Percentiles rank a stretch among this genome's conserved stretches.
Conservation (phyloP, 2,329 filamentous ascomycete species). For the Shiraia sp. region DNA sequence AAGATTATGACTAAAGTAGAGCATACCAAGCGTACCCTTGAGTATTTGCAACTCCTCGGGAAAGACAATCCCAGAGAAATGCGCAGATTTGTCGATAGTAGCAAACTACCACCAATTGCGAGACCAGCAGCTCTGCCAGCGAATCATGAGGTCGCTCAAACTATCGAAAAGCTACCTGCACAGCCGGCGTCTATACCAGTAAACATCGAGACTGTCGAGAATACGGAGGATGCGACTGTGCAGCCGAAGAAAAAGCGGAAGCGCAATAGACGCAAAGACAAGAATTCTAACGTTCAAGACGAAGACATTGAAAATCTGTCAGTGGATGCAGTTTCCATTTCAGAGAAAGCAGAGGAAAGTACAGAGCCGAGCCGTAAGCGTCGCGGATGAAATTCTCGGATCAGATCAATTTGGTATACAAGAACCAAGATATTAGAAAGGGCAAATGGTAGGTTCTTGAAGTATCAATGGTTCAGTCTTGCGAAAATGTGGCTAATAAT, state of each 20-base stretch:
- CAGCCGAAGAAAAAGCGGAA: constrained; percentile 23
- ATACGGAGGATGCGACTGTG: too few relatives aligned
- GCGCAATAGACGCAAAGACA: constrained; percentile 24
- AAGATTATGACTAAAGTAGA: constrained; percentile 43
- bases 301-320: constrained; percentile 10
- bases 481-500: too few relatives aligned
- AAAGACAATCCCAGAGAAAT: constrained; percentile 24
- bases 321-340: not conserved
- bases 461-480: too few relatives aligned
- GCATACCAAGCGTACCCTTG: constrained; percentile 34
- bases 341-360: constrained; percentile 5
- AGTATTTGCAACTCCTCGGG: constrained; percentile 33
- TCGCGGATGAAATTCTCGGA: constrained; percentile 12
- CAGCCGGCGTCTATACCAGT: too few relatives aligned
- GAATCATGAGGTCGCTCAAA: constrained; percentile 4
- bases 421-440: too few relatives aligned
- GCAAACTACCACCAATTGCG: constrained; percentile 20
- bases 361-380: constrained; percentile 21
- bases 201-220: too few relatives aligned
- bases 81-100: constrained; percentile 11
- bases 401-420: too few relatives aligned
- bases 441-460: too few relatives aligned
- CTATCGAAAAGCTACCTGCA: constrained; percentile 1
- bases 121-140: constrained; percentile 20
- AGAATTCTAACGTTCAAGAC: constrained; percentile 6